These are phyloP conservation scores for Aspergillus awamori DNA, from an alignment of 2,329 filamentous ascomycete species.

Conservation along the genomic window DNA sequence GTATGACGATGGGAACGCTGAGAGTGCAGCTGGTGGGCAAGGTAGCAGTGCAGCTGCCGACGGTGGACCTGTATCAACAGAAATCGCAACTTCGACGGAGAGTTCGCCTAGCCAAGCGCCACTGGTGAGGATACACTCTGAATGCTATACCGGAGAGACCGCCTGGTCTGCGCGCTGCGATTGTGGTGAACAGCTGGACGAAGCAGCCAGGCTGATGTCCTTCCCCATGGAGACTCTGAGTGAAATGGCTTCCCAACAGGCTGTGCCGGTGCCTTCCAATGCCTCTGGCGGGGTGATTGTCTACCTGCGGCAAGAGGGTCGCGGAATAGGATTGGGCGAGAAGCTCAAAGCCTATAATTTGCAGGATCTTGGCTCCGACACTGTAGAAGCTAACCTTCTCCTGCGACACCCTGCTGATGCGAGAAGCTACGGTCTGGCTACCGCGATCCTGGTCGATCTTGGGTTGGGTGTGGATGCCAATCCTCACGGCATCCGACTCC, in stretches of 20 bases:
- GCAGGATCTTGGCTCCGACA: slow-evolving; percentile 95
- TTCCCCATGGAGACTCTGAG: slow-evolving; percentile 52
- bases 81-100: slow-evolving; percentile 19
- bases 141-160: slow-evolving; percentile 98
- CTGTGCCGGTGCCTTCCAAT: slow-evolving; percentile 47
- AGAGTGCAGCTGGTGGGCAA: slow-evolving; percentile 7
- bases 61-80: slow-evolving; percentile 16
- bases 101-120: slow-evolving; percentile 53
- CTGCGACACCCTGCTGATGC: slow-evolving; percentile 93
- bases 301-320: slow-evolving; percentile 92
- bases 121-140: slow-evolving; percentile 91
- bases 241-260: slow-evolving; percentile 31
- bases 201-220: slow-evolving; percentile 91
- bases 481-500: slow-evolving; percentile 63
- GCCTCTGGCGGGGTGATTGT: slow-evolving; percentile 84
- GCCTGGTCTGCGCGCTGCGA: slow-evolving; percentile 98
- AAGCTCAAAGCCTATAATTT: slow-evolving; percentile 98
- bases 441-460: slow-evolving; percentile 87
- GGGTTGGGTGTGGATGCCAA: slow-evolving; percentile 70
- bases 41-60: neutral
- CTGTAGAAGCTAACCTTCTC: slow-evolving; percentile 91
- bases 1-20: slow-evolving; percentile 49
- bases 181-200: slow-evolving; percentile 95
- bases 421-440: slow-evolving; percentile 92
- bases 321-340: slow-evolving; percentile 90